A percentile compares a stretch with the other conserved stretches of the same genome.
phyloP scores from a whole-genome alignment of 345 rosid species.

The Aethionema arabicum region DNA sequence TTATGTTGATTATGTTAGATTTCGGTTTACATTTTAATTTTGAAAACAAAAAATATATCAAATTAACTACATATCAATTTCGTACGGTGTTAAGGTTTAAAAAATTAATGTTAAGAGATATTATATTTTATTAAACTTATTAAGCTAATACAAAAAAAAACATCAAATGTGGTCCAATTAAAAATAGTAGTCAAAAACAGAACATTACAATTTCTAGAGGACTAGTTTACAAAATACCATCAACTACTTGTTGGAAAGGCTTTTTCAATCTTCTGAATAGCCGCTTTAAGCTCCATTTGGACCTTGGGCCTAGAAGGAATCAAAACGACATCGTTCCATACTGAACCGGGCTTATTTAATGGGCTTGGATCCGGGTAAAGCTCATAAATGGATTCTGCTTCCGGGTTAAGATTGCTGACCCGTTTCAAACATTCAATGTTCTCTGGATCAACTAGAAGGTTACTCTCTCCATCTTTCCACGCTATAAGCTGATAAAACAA shows the following conservation, averaged over 20 bases:
- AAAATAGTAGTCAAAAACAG: constrained; percentile 3
- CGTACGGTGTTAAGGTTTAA: too few species aligned
- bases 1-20: too few species aligned
- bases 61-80: too few species aligned
- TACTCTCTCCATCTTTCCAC: constrained; percentile 71
- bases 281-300: constrained; percentile 45
- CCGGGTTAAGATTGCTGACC: constrained; percentile 48
- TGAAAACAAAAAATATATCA: too few species aligned
- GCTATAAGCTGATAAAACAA: constrained; percentile 56
- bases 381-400: constrained; percentile 66
- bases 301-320: constrained; percentile 46
- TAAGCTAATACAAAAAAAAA: background rate
- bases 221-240: constrained; percentile 13
- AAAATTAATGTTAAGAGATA: too few species aligned
- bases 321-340: constrained; percentile 59
- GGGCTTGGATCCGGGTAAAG: constrained; percentile 52
- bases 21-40: too few species aligned
- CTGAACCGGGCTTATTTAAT: constrained; percentile 49
- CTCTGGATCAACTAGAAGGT: constrained; percentile 64
- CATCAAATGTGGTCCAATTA: background rate
- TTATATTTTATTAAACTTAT: background rate
- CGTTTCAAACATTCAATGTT: constrained; percentile 48
- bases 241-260: constrained; percentile 4
- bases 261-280: constrained; percentile 49
- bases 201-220: constrained; percentile 7